These are phyloP conservation scores for Spirogloea muscicola DNA, from an alignment of 139 green algal genomes.

Conservation along the genomic window DNA sequence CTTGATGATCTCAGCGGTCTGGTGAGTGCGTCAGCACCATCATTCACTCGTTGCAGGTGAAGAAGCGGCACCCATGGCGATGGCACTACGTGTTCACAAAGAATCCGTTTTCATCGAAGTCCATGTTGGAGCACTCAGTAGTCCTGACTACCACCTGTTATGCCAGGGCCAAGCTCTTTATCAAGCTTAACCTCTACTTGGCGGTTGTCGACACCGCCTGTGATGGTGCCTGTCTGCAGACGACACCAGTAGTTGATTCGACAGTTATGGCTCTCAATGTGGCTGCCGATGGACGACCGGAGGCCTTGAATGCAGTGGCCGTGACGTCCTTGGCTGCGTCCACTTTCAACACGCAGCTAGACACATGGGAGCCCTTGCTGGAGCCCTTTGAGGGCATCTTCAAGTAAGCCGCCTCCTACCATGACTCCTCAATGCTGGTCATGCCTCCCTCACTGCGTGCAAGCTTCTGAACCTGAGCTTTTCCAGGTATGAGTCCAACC, in stretches of 20 bases:
- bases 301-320: constrained; percentile 11
- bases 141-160: too few species aligned
- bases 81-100: too few species aligned
- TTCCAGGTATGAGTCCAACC: constrained; percentile 15
- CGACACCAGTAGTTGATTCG: constrained; percentile 3
- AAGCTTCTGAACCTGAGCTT: too few species aligned
- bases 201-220: too few species aligned
- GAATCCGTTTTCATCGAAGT: too few species aligned
- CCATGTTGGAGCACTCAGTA: too few species aligned
- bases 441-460: too few species aligned
- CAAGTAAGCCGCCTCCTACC: constrained; percentile 52
- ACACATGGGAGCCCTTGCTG: constrained; percentile 79
- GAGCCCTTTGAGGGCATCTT: constrained; percentile 73
- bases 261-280: background rate
- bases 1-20: constrained; percentile 40
- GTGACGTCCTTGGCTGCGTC: constrained; percentile 52
- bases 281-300: background rate
- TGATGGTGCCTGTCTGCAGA: too few species aligned
- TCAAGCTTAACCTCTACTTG: too few species aligned
- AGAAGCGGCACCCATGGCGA: too few species aligned
- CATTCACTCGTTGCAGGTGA: background rate
- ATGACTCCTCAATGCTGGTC: too few species aligned
- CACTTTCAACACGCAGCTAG: constrained; percentile 61
- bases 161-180: too few species aligned
- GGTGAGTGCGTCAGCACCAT: constrained; percentile 1